phyloP scores from a whole-genome alignment of 2,329 filamentous ascomycete genomes.

The Aspergillus costaricaensis region DNA sequence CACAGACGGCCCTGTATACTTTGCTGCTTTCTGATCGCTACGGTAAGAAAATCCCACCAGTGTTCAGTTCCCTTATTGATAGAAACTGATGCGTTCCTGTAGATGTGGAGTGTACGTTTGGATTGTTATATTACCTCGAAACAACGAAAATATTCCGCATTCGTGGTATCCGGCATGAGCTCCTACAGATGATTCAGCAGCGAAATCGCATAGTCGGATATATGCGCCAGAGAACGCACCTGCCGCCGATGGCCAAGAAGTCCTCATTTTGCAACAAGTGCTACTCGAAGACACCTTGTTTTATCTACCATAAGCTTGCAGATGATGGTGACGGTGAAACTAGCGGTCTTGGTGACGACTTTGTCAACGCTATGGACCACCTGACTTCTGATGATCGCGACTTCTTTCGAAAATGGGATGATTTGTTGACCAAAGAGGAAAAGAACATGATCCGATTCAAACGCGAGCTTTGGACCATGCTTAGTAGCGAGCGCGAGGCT shows the following conservation, averaged over 20 bases:
- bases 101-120: slow-evolving; percentile 87
- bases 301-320: slow-evolving; percentile 87
- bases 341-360: slow-evolving; percentile 78
- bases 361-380: slow-evolving; percentile 76
- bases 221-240: slow-evolving; percentile 75
- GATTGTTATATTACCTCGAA: slow-evolving; percentile 93
- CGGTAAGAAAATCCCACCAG: slow-evolving; percentile 41
- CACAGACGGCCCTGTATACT: slow-evolving; percentile 93
- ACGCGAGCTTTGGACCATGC: slow-evolving; percentile 93
- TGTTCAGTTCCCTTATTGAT: not conserved
- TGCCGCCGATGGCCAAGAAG: slow-evolving; percentile 84
- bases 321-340: slow-evolving; percentile 80
- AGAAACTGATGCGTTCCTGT: not conserved
- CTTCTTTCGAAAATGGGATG: slow-evolving; percentile 95
- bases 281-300: slow-evolving; percentile 88
- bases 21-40: slow-evolving; percentile 91
- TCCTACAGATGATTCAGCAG: slow-evolving; percentile 95
- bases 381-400: slow-evolving; percentile 72
- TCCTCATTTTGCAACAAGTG: slow-evolving; percentile 81
- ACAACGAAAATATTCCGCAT: slow-evolving; percentile 83
- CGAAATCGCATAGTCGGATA: slow-evolving; percentile 86
- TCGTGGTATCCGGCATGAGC: slow-evolving; percentile 79
- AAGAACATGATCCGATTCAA: slow-evolving; percentile 83
- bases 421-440: slow-evolving; percentile 90
- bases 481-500: slow-evolving; percentile 83